Conservation (phyloP, 352 stramenopile genomes). For the Phytopythium helicoides region DNA sequence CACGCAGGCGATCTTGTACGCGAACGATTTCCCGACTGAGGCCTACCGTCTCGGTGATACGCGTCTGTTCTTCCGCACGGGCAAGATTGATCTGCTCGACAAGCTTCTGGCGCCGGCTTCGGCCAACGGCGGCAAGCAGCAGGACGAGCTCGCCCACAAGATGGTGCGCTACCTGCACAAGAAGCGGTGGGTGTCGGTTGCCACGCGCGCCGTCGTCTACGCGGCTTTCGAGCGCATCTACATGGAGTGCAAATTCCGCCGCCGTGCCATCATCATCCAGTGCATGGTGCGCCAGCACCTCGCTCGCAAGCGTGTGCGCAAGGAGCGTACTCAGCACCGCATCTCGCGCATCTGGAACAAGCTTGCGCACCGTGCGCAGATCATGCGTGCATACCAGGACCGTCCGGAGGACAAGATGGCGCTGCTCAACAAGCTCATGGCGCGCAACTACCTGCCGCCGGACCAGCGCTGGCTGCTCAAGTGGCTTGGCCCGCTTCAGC, state of each 20-base stretch:
- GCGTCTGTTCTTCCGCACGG: conserved; percentile 82
- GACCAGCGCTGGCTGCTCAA: conserved; percentile 81
- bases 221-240: conserved; percentile 75
- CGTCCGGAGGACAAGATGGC: conserved; percentile 83
- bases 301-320: conserved; percentile 64
- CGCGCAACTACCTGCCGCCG: conserved; percentile 55
- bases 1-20: conserved; percentile 78
- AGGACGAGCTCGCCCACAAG: conserved; percentile 20
- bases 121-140: conserved; percentile 23
- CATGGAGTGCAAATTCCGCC: conserved; percentile 61
- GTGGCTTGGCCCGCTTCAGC: conserved; percentile 78
- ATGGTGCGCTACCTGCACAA: conserved; percentile 69
- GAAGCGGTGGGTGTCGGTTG: conserved; percentile 75
- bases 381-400: conserved; percentile 77
- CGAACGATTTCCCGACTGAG: conserved; percentile 69
- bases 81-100: conserved; percentile 84
- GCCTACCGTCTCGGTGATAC: conserved; percentile 81
- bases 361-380: conserved; percentile 63
- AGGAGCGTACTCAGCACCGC: conserved; percentile 51
- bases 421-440: conserved; percentile 71
- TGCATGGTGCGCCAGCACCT: conserved; percentile 75
- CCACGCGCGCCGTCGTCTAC: conserved; percentile 67
- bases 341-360: conserved; percentile 66
- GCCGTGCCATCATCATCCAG: conserved; percentile 74
- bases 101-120: conserved; percentile 63